Evolutionary conservation across 345 rosid species (phyloP).

Genomic region (Salix exigua): DNA sequence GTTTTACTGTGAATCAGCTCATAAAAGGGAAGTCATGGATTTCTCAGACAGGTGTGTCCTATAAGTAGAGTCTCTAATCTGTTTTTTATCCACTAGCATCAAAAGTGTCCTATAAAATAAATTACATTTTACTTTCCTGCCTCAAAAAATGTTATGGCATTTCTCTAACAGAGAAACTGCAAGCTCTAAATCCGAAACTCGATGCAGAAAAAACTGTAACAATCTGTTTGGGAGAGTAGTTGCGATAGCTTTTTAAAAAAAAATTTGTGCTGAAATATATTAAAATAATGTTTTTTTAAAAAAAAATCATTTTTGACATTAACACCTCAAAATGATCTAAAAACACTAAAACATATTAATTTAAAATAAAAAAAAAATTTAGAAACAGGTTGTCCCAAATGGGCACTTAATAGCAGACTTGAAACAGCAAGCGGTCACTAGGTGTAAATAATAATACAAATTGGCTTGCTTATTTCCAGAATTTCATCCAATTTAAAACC

Average conservation of each 20-base stretch:
- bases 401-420: constrained; percentile 57
- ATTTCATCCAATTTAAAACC: constrained; percentile 53
- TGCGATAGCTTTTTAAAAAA: too few relatives aligned
- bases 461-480: constrained; percentile 61
- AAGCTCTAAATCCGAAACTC: constrained; percentile 84
- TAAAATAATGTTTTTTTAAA: too few relatives aligned
- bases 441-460: constrained; percentile 71
- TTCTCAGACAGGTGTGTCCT: constrained; percentile 59
- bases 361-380: too few relatives aligned
- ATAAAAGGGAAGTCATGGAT: constrained; percentile 68
- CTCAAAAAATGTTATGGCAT: constrained; percentile 71
- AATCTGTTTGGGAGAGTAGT: too few relatives aligned
- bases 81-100: too few relatives aligned
- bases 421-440: constrained; percentile 89
- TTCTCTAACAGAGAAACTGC: constrained; percentile 82
- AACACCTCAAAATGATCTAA: too few relatives aligned
- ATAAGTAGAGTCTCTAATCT: constrained; percentile 28
- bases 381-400: too few relatives aligned
- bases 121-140: constrained; percentile 54
- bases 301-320: too few relatives aligned
- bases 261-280: too few relatives aligned
- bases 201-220: constrained; percentile 71
- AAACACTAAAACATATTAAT: too few relatives aligned
- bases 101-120: too few relatives aligned
- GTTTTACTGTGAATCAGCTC: constrained; percentile 42